Conservation (phyloP, 1,284 basidiomycete species). For the Ustilago bromivora region DNA sequence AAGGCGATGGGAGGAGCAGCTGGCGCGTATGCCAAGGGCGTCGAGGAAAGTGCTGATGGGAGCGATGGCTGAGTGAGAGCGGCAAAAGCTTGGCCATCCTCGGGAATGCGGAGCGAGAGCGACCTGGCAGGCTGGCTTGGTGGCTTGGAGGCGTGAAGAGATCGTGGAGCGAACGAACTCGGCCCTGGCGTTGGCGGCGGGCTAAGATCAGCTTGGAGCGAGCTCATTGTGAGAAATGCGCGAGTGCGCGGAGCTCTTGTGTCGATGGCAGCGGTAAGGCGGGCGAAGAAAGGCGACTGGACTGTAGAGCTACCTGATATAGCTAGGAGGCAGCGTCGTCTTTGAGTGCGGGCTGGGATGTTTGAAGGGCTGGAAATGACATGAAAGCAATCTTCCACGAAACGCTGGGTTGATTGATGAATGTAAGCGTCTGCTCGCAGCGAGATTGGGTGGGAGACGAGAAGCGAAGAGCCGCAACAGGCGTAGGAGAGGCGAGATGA, state of each 20-base stretch:
- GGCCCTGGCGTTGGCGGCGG: slow-evolving; percentile 48
- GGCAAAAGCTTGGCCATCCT: slow-evolving; percentile 38
- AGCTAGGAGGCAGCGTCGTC: neutral
- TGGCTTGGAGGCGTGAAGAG: slow-evolving; percentile 9
- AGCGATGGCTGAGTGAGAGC: slow-evolving; percentile 32
- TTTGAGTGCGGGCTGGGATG: neutral
- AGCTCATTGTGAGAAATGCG: slow-evolving; percentile 14
- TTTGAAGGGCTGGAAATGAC: slow-evolving; percentile 5
- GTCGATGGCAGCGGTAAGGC: neutral
- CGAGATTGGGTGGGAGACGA: slow-evolving; percentile 12
- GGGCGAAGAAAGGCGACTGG: neutral
- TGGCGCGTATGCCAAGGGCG: slow-evolving; percentile 7
- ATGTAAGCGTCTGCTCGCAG: slow-evolving; percentile 4
- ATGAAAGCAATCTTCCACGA: slow-evolving; percentile 5
- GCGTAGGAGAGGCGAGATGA: slow-evolving; percentile 9
- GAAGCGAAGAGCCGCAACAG: slow-evolving; percentile 12
- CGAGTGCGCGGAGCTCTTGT: neutral
- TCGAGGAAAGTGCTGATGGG: slow-evolving; percentile 10
- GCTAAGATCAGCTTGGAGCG: slow-evolving; percentile 17
- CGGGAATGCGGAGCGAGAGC: slow-evolving; percentile 45
- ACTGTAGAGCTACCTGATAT: slow-evolving; percentile 7
- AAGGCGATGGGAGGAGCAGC: slow-evolving; percentile 23
- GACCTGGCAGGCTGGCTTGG: slow-evolving; percentile 19
- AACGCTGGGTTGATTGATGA: slow-evolving; percentile 2
- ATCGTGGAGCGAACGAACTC: slow-evolving; percentile 38